Evolutionary conservation across 129 eudicot species (phyloP).

Genomic region (Ambrosia artemisiifolia): DNA sequence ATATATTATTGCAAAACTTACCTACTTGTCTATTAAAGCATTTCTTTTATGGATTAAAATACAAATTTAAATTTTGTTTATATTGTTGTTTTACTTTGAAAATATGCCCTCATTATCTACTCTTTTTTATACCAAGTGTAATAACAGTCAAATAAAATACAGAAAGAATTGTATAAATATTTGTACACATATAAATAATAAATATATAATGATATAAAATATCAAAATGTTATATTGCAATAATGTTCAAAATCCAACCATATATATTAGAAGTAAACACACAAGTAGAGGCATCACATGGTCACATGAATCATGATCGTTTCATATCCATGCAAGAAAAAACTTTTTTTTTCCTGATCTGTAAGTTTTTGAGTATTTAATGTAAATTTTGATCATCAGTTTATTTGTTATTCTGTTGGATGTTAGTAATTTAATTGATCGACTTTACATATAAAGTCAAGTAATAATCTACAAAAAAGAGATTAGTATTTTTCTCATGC

Average conservation of each 20-base stretch:
- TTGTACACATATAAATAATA: background rate
- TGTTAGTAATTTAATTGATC: background rate
- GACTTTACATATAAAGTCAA: background rate
- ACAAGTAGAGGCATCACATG: constrained; percentile 8
- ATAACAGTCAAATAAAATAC: no score
- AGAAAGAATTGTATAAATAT: background rate
- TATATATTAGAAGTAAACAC: constrained; percentile 4
- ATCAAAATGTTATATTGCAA: background rate
- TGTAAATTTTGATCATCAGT: background rate
- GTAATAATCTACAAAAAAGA: no score
- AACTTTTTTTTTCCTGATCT: background rate
- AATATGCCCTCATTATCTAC: background rate
- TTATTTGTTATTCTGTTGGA: background rate
- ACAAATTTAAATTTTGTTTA: background rate
- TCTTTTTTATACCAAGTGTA: background rate
- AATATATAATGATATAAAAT: no score
- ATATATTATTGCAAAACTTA: background rate
- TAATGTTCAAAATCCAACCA: background rate
- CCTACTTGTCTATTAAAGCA: background rate
- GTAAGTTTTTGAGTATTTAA: background rate
- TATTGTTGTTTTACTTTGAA: background rate
- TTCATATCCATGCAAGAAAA: background rate
- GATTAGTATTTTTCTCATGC: no score
- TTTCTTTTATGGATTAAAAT: background rate
- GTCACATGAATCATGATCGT: constrained; percentile 6